Base-by-base conservation (phyloP, 495 filamentous ascomycete genomes). In the Copromyces sp. region DNA sequence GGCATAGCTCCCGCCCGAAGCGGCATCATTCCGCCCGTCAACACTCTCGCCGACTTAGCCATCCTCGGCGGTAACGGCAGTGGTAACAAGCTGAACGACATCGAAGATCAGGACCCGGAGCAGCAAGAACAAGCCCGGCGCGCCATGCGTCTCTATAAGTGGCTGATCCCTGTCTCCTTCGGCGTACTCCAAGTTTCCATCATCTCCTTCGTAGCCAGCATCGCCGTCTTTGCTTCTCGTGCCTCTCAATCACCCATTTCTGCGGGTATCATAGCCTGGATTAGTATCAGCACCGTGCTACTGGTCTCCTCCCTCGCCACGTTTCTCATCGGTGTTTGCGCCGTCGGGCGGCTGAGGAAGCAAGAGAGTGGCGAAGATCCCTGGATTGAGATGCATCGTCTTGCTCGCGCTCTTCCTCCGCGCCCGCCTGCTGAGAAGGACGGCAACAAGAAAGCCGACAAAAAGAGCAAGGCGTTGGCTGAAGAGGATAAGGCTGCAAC, bases 321-420 rank as follows among this genome's bases (percentile, higher is more conserved):
- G 8, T 12, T 77, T 9, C 45, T n/a, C 29, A 5, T 74, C 17
- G 38, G 47, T 39, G 39, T 69, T 14, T 39, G 29, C 11, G 69
- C 44, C 7, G 70, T 72, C 42, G 72, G 72, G 29, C 70, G 68
- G 37, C 35, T 45, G 37, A 39, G 38, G 9, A 53, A 71, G 39
- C 39, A 72, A 14, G 3, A 71, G 5, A 59, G 59, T 12, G 70
- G 47, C n/a, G 70, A 53, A 0, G 75, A 77, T 39, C 39, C 9
- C 4, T 78, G 76, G 76, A 78, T 78, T 39, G 74, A 77, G 41
- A 74, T 77, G 75, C 71, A 75, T 2, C 69, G 68, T 14, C 75
- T 71, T 20, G 59, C 69, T 12, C 14, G 73, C 6, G 61, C 73
- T 17, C 53, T 77, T 2, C 75, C 75, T 24, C 61, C 73, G 0